Conservation (phyloP, 2,329 filamentous ascomycete genomes). For the Alternaria gaisen region DNA sequence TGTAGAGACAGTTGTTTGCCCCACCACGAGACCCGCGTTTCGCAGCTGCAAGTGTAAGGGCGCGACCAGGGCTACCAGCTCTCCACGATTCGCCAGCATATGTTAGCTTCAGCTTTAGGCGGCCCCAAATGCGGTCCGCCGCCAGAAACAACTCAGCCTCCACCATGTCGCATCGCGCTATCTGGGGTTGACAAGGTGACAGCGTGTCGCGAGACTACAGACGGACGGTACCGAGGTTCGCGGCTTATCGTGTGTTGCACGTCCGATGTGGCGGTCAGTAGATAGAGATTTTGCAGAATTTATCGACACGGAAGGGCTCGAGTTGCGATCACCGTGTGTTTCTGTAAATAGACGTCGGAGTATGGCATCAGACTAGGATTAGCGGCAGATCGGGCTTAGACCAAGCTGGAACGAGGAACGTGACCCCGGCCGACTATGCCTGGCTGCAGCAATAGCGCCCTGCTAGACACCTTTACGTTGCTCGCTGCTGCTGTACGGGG, state of each 20-base stretch:
- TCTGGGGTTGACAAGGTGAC: slow-evolving; percentile 9
- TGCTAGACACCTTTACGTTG: slow-evolving; percentile 7
- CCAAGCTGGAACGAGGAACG: slow-evolving; percentile 14
- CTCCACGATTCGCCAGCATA: slow-evolving; percentile 6
- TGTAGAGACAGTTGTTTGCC: slow-evolving; percentile 12
- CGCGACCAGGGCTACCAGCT: neutral
- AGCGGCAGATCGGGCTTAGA: slow-evolving; percentile 16
- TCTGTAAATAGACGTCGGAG: slow-evolving; percentile 16
- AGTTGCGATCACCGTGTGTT: neutral
- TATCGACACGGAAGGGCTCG: slow-evolving; percentile 9
- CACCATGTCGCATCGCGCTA: slow-evolving; percentile 5
- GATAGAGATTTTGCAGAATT: slow-evolving; percentile 4
- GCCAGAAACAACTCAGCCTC: slow-evolving; percentile 16
- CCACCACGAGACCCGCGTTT: slow-evolving; percentile 11
- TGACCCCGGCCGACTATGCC: slow-evolving; percentile 11
- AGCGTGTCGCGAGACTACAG: slow-evolving; percentile 2
- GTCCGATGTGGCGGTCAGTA: slow-evolving; percentile 4
- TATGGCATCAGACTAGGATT: slow-evolving; percentile 9
- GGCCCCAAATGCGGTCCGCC: slow-evolving; percentile 15
- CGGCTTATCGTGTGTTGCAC: neutral
- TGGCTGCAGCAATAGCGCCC: slow-evolving; percentile 15
- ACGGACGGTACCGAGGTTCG: neutral
- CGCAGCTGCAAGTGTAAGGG: neutral
- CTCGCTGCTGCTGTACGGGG: neutral
- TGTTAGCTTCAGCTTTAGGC: slow-evolving; percentile 5